These are phyloP conservation scores for Melocanna baccifera DNA, from an alignment of 176 grass and related monocot species.

Conservation along the genomic window DNA sequence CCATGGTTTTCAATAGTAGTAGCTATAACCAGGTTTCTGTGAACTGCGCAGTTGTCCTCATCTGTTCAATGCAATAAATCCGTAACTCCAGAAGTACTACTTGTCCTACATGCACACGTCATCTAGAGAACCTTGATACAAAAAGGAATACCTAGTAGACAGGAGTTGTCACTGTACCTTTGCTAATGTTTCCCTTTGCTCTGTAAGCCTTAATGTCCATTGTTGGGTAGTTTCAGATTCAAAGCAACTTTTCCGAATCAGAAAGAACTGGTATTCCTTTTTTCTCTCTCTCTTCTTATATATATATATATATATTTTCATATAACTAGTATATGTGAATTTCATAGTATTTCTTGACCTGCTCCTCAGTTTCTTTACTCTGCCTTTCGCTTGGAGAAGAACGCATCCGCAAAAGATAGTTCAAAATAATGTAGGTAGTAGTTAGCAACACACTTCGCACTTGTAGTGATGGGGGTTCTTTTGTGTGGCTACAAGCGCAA, in stretches of 20 bases:
- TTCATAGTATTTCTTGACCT: not conserved
- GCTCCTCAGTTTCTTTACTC: not conserved
- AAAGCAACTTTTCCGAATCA: not conserved
- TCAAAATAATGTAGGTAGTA: constrained; percentile 6
- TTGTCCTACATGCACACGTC: not conserved
- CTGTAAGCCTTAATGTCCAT: not conserved
- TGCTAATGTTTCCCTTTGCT: not conserved
- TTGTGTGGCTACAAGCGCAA: not conserved
- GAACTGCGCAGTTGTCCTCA: not conserved
- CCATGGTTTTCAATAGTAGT: not conserved
- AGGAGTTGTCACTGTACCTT: not conserved
- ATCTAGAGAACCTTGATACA: not conserved
- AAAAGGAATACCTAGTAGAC: not conserved
- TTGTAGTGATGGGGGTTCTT: not conserved
- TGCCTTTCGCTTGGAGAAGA: not conserved
- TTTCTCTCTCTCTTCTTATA: not conserved
- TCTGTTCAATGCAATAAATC: not conserved
- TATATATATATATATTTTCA: not conserved
- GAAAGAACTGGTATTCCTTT: not conserved
- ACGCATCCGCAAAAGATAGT: not conserved
- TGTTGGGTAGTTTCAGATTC: not conserved
- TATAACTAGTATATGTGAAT: not conserved
- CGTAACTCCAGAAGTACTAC: not conserved
- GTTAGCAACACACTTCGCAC: constrained; percentile 9
- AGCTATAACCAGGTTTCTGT: not conserved